Evolutionary conservation across 768 basidiomycete species (phyloP).

Genomic region (Podaxis mareebaensis): DNA sequence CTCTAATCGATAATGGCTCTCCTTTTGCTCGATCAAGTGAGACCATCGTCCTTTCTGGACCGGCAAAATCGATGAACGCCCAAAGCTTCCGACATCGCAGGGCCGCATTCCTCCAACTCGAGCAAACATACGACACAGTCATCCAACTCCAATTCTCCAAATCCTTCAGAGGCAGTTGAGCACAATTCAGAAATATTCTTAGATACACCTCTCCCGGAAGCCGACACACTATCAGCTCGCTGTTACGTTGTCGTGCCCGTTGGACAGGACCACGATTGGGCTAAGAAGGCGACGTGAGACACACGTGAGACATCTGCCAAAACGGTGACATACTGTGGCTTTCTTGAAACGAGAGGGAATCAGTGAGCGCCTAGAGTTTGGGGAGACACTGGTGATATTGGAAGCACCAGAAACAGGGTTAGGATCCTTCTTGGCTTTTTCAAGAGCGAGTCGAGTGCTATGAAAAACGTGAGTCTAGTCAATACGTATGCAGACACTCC

Average conservation of each 20-base stretch:
- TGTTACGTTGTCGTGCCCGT: conserved; percentile 17
- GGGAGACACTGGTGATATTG: not conserved
- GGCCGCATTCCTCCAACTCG: conserved; percentile 35
- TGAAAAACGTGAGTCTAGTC: not conserved
- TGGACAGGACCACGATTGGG: conserved; percentile 16
- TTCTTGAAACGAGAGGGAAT: conserved; percentile 6
- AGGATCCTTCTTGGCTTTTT: not conserved
- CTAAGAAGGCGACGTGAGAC: not conserved
- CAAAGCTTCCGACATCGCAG: conserved; percentile 34
- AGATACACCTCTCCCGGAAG: conserved; percentile 32
- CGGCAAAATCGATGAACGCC: conserved; percentile 40
- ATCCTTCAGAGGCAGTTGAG: conserved; percentile 19
- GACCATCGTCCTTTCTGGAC: conserved; percentile 32
- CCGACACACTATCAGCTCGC: conserved; percentile 16
- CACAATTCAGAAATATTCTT: conserved; percentile 31
- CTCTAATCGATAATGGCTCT: conserved; percentile 32
- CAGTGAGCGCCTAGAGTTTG: conserved; percentile 1
- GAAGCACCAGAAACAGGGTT: not conserved
- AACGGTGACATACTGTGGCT: not conserved
- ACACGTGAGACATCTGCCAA: not conserved
- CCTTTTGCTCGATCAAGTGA: conserved; percentile 33
- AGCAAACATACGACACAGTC: conserved; percentile 36
- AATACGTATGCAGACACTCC: not conserved
- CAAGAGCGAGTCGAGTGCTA: conserved; percentile 9
- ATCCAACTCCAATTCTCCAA: conserved; percentile 36